These are phyloP conservation scores for Lasiodiplodia gonubiensis DNA, from an alignment of 2,329 filamentous ascomycete species.

Conservation along the genomic window DNA sequence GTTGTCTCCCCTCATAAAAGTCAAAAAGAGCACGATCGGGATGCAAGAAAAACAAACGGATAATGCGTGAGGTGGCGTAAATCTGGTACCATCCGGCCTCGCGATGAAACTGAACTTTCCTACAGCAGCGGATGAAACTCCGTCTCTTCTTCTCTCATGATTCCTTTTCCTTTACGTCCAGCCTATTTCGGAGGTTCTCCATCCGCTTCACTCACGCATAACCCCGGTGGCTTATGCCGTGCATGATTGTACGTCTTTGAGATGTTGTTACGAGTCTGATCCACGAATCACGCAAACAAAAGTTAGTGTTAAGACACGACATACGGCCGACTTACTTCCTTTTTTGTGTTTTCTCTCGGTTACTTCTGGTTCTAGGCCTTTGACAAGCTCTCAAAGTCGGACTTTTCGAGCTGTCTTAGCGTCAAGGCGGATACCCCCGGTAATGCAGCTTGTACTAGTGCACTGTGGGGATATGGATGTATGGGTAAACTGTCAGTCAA, in stretches of 20 bases:
- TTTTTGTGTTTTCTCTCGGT: no score
- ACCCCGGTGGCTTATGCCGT: background rate
- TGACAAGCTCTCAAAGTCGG: no score
- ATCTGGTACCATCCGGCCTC: background rate
- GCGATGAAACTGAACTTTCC: background rate
- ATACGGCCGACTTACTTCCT: no score
- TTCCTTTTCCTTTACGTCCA: background rate
- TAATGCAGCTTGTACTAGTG: no score
- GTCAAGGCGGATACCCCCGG: no score
- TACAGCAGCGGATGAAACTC: background rate
- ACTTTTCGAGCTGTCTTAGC: no score
- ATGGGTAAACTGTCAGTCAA: no score
- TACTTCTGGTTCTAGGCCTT: no score
- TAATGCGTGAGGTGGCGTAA: background rate
- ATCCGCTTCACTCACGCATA: background rate
- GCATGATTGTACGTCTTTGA: background rate
- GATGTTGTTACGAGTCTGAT: background rate
- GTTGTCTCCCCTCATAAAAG: background rate
- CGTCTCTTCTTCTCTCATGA: background rate
- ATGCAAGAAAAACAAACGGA: background rate
- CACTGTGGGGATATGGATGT: no score
- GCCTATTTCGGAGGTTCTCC: background rate
- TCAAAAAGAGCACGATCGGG: background rate
- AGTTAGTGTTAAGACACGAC: no score
- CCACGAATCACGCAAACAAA: no score